A percentile compares a stretch with the other conserved stretches of the same genome.
Evolutionary conservation across 352 stramenopile species (phyloP).

Genomic region (Paralagenidium karlingii): DNA sequence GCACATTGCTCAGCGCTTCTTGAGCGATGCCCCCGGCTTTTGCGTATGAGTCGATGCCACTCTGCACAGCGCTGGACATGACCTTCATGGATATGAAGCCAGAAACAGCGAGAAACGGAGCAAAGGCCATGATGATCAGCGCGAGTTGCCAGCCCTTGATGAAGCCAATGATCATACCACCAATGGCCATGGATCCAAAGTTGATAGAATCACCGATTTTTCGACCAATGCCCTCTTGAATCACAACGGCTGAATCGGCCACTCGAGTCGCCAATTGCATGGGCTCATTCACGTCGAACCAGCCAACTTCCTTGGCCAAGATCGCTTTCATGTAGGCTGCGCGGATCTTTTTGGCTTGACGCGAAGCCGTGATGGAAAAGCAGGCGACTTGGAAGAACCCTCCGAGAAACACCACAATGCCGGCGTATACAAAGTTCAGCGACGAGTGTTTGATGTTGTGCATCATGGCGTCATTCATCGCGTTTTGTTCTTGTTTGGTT

Average conservation of each 20-base stretch:
- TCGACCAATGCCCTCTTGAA: conserved; percentile 49
- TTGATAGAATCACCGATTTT: conserved; percentile 41
- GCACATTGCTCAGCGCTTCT: conserved; percentile 53
- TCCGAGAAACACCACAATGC: conserved; percentile 8
- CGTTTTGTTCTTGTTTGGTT: conserved; percentile 1
- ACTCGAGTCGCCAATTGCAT: conserved; percentile 25
- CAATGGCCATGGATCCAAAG: conserved; percentile 48
- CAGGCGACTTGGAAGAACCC: conserved; percentile 31
- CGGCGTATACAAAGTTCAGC: conserved; percentile 20
- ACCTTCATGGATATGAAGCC: conserved; percentile 37
- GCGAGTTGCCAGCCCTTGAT: conserved; percentile 52
- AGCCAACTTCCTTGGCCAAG: conserved; percentile 50
- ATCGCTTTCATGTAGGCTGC: conserved; percentile 38
- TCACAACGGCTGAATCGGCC: conserved; percentile 19
- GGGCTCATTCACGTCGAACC: conserved; percentile 55
- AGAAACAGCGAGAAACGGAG: conserved; percentile 39
- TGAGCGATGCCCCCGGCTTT: conserved; percentile 56
- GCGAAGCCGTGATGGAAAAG: conserved; percentile 45
- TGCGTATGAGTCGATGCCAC: conserved; percentile 39
- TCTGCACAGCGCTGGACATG: conserved; percentile 27
- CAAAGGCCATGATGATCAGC: conserved; percentile 46
- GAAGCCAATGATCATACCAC: conserved; percentile 51
- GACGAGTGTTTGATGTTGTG: conserved; percentile 17
- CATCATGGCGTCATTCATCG: not conserved
- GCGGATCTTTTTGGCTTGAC: conserved; percentile 44